Conservation (phyloP, 2,329 filamentous ascomycete genomes). For the Verticillium longisporum region DNA sequence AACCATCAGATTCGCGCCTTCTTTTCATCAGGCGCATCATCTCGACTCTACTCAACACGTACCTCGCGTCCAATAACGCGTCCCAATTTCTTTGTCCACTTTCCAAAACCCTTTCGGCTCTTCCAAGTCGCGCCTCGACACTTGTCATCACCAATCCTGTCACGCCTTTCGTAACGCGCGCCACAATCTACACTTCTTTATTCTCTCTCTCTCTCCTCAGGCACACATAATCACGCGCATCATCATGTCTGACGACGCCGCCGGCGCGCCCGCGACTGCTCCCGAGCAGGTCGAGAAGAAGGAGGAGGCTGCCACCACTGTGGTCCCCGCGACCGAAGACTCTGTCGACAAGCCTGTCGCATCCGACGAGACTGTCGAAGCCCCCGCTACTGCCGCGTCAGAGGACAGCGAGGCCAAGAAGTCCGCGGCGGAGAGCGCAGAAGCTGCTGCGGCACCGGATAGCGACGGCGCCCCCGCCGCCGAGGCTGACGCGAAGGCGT, state of each 20-base stretch:
- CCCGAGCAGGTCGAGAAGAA: conserved; percentile 19
- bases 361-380: conserved; percentile 15
- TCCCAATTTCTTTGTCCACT: neutral
- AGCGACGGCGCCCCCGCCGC: conserved; percentile 15
- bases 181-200: too few relatives aligned
- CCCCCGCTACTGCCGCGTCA: conserved; percentile 4
- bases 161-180: conserved; percentile 2
- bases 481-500: conserved; percentile 18
- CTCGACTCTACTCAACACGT: neutral
- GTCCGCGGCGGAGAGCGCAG: conserved; percentile 17
- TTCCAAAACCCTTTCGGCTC: neutral
- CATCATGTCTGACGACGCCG: conserved; percentile 29
- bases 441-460: conserved; percentile 15
- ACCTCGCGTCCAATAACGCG: neutral
- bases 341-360: conserved; percentile 7
- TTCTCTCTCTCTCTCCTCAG: neutral
- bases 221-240: neutral
- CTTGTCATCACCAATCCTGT: neutral
- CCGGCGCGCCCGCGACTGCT: conserved; percentile 12
- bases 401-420: conserved; percentile 11
- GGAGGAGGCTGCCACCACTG: conserved; percentile 24
- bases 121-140: neutral
- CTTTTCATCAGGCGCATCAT: neutral
- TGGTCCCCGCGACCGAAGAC: conserved; percentile 20
- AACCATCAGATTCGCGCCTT: neutral